These are phyloP conservation scores for Colletotrichum paranaense DNA, from an alignment of 2,329 filamentous ascomycete genomes.

Conservation along the genomic window DNA sequence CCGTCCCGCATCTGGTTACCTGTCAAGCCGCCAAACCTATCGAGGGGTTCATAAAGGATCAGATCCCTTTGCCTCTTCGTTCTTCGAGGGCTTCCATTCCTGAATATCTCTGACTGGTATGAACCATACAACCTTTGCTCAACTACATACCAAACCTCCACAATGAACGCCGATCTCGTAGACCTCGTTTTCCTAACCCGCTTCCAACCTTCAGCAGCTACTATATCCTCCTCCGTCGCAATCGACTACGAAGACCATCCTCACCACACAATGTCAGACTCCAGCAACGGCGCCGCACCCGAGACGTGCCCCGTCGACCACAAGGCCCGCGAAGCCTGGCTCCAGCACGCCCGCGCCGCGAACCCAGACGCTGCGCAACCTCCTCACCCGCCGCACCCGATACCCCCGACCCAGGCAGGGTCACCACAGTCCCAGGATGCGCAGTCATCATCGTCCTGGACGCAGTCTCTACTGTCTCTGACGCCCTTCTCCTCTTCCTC, in stretches of 20 bases:
- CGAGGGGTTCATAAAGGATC: neutral
- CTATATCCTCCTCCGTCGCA: neutral
- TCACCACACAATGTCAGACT: slow-evolving; percentile 12
- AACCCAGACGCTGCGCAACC: slow-evolving; percentile 49
- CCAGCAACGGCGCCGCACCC: slow-evolving; percentile 1
- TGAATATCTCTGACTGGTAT: neutral
- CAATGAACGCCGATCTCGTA: slow-evolving; percentile 32
- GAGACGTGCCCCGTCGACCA: slow-evolving; percentile 37
- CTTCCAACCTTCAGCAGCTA: slow-evolving; percentile 1
- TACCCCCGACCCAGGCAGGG: slow-evolving; percentile 37
- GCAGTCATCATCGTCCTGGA: slow-evolving; percentile 54
- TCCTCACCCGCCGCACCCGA: slow-evolving; percentile 39
- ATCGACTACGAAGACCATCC: neutral
- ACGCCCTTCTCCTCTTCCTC: slow-evolving; percentile 51
- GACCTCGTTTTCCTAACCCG: slow-evolving; percentile 34
- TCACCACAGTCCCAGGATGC: slow-evolving; percentile 7
- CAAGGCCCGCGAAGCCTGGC: slow-evolving; percentile 88
- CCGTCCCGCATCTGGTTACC: neutral
- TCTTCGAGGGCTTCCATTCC: neutral
- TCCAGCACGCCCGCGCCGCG: slow-evolving; percentile 73
- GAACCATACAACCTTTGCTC: neutral
- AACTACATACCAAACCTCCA: neutral
- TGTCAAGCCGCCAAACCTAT: neutral
- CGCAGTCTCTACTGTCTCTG: slow-evolving; percentile 54
- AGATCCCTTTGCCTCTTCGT: neutral